Base-by-base conservation (phyloP, 495 filamentous ascomycete genomes). In the Apiosordaria backusii region DNA sequence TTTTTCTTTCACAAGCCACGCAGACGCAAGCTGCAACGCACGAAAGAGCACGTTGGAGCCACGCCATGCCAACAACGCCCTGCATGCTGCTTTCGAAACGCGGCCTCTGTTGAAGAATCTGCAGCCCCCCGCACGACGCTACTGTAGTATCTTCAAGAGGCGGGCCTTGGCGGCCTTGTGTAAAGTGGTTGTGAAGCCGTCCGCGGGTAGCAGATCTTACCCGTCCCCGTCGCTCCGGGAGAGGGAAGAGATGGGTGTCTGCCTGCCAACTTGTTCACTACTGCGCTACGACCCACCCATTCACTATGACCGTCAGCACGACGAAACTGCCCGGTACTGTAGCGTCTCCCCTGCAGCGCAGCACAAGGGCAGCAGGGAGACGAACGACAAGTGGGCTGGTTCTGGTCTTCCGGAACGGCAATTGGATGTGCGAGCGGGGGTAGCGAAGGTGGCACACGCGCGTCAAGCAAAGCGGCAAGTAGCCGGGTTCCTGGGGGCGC, bases 191-290 rank as follows among this genome's bases (percentile, higher is more conserved):
- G n/a, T 21, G 52, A 55, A 19, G 52, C 52, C 19, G 6, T n/a
- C 18, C 22, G 29, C 59, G 59, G 59, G 59, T 61, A 61, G 29
- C 9, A 61, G 59, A 61, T 61, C 59, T 27, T 61, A 61, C 27
- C 59, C 59, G 59, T 27, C 27, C 9, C 24, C 26, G 59, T 19
- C 19, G 24, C 59, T 27, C 59, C 18, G 59, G 18, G 26, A 27
- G 27, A n/a, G 22, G 24, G 57, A 18, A 23, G 57, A 26, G 21
- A 23, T 18, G 57, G 53, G 22, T 55, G 19, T 21, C 22, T 40
- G 16, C 15, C 24, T 40, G 59, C 24, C n/a, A 45, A 27, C 16
- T 19, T 16, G 25, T 19, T 25, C 9, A 18, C 52, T 55, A 22
- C 52, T 55, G 52, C 22, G n/a, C 16, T 55, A 55, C 52, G 21